Evolutionary conservation across 352 stramenopile genomes (phyloP), one percentile per base, ranked within the genome.

Genomic region (Globisporangium camurandrum): DNA sequence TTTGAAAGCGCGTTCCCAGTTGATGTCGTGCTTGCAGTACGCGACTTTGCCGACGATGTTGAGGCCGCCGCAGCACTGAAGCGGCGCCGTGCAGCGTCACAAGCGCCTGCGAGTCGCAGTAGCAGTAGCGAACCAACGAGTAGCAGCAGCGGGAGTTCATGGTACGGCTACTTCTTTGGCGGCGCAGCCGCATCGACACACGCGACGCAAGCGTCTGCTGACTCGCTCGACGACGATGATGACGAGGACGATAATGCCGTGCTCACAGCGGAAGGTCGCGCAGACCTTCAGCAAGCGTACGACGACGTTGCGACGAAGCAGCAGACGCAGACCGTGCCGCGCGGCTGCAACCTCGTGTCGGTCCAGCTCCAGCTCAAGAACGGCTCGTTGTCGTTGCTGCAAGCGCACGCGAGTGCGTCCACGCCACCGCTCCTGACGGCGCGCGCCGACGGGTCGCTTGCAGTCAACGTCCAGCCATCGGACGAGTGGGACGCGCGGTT

Each of bases 151-250:
- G 67, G 67, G 28, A 60, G 63, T 2, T 84, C 76, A 2, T 93
- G 82, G 82, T 93, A 90, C 46, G 75, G 65, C 14, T 93, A 91
- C 43, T 90, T 93, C 49, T 93, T 93, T 37, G 69, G 75, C 36
- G 60, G 57, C 6, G 53, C 66, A 14, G 23, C 68, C 17, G 17
- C 56, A 12, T n/a, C n/a, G n/a, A n/a, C n/a, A n/a, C n/a, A n/a
- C n/a, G n/a, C n/a, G n/a, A 16, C 53, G 19, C 12, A 28, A 8
- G 19, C 45, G 22, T 54, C 34, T 3, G 9, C 51, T 46, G 37
- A n/a, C 48, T 39, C n/a, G 26, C 46, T 51, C n/a, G 61, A 57
- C n/a, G 51, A 63, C 31, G 20, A 34, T 12, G 2, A 34, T 16
- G 8, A 1, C 8, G 2, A 68, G n/a, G 61, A 75, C 2, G 49